These are phyloP conservation scores for Solanum sejunctum DNA, from an alignment of 257 asterid species.

Conservation along the genomic window DNA sequence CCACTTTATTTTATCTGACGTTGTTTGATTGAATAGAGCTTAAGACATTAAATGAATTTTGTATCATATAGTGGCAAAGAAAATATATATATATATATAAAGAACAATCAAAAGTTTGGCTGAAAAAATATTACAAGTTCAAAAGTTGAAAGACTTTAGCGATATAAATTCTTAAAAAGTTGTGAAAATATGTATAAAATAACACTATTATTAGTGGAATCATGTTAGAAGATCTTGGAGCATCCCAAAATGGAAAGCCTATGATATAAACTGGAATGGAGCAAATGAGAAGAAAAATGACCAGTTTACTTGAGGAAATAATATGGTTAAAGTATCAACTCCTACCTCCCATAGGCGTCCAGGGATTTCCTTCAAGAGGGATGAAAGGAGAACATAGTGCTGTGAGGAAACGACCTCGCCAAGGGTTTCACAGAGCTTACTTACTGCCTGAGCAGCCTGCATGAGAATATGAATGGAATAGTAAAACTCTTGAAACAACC, in stretches of 20 bases:
- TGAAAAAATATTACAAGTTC: background rate
- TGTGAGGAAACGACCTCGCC: slow-evolving; percentile 72
- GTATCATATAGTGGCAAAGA: background rate
- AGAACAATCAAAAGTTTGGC: background rate
- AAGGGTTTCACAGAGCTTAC: slow-evolving; percentile 79
- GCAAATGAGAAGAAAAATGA: background rate
- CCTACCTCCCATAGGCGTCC: slow-evolving; percentile 98
- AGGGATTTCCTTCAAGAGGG: slow-evolving; percentile 86
- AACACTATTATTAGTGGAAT: background rate
- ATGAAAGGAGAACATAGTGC: slow-evolving; percentile 53
- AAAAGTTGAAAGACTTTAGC: background rate
- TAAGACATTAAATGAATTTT: background rate
- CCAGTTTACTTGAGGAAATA: background rate
- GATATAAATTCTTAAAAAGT: background rate
- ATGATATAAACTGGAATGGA: background rate
- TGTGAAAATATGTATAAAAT: background rate
- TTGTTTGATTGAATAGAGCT: background rate
- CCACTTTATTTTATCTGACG: background rate
- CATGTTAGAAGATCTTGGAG: background rate
- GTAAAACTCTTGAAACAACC: background rate
- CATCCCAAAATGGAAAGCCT: background rate
- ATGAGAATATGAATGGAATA: background rate
- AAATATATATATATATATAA: background rate
- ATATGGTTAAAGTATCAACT: background rate
- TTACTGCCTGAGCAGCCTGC: slow-evolving; percentile 82